phyloP scores from a whole-genome alignment of 768 basidiomycete species.

The Lentinula raphanica region DNA sequence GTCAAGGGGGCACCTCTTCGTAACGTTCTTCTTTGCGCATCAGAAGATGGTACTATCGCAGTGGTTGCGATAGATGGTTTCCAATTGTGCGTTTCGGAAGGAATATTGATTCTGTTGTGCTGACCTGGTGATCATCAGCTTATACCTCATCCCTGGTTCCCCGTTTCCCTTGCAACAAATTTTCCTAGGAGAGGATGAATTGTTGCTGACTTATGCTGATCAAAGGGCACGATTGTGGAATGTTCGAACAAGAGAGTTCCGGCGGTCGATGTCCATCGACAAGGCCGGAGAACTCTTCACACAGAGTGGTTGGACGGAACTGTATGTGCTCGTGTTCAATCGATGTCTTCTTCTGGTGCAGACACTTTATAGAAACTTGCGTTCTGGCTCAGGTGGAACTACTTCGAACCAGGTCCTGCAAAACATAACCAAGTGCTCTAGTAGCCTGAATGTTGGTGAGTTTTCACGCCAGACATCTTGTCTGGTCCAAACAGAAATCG shows the following conservation, averaged over 20 bases:
- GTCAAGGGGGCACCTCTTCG: slow-evolving; percentile 51
- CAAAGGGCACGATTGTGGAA: slow-evolving; percentile 86
- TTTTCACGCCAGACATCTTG: neutral
- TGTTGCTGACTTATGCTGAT: slow-evolving; percentile 73
- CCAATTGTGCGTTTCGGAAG: slow-evolving; percentile 56
- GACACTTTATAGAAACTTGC: neutral
- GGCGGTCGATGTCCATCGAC: slow-evolving; percentile 72
- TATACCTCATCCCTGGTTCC: slow-evolving; percentile 80
- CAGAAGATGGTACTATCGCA: slow-evolving; percentile 77
- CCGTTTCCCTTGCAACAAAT: slow-evolving; percentile 59
- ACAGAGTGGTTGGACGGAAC: slow-evolving; percentile 68
- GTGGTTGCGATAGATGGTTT: slow-evolving; percentile 71
- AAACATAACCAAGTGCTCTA: slow-evolving; percentile 16
- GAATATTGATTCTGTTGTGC: neutral
- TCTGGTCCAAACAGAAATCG: neutral
- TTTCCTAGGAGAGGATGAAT: slow-evolving; percentile 61
- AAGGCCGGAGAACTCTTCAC: slow-evolving; percentile 72
- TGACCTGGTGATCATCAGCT: slow-evolving; percentile 33
- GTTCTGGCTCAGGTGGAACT: slow-evolving; percentile 18
- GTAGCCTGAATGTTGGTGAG: slow-evolving; percentile 21
- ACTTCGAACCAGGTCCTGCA: slow-evolving; percentile 20
- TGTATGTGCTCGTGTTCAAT: slow-evolving; percentile 40
- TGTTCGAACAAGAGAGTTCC: slow-evolving; percentile 72
- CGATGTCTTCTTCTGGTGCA: neutral
- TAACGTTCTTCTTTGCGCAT: slow-evolving; percentile 67